These are phyloP conservation scores for Fragaria nilgerrensis DNA, from an alignment of 306 rosid species.

Conservation along the genomic window DNA sequence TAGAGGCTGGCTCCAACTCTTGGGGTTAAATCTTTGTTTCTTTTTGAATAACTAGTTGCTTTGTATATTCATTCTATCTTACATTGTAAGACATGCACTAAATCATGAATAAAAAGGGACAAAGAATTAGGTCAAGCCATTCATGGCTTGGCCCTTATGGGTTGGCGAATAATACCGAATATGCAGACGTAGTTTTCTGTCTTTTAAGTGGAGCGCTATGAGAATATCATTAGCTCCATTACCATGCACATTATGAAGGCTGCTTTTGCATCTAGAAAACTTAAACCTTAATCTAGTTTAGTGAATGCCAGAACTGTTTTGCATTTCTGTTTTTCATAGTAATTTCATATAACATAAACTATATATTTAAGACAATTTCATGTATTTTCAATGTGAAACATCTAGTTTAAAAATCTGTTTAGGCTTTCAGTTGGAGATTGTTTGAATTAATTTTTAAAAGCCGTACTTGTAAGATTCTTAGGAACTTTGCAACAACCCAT, in stretches of 20 bases:
- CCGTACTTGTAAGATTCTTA: slow-evolving; percentile 11
- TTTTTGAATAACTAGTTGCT: neutral
- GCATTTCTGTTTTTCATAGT: neutral
- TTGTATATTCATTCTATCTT: neutral
- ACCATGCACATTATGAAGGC: slow-evolving; percentile 5
- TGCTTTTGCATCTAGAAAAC: slow-evolving; percentile 8
- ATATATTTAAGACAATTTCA: no score
- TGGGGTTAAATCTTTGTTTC: neutral
- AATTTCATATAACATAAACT: neutral
- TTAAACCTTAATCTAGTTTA: neutral
- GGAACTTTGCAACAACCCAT: slow-evolving; percentile 15
- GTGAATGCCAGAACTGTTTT: neutral
- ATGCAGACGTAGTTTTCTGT: slow-evolving; percentile 16
- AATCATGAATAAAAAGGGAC: slow-evolving; percentile 20
- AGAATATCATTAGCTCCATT: slow-evolving; percentile 20
- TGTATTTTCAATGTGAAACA: no score
- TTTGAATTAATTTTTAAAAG: neutral
- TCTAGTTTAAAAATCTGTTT: neutral
- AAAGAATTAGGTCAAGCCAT: slow-evolving; percentile 22
- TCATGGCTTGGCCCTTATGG: neutral
- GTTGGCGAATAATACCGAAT: slow-evolving; percentile 3
- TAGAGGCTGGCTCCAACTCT: neutral
- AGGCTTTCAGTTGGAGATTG: neutral
- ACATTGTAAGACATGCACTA: slow-evolving; percentile 9
- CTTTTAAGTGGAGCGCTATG: slow-evolving; percentile 24